Conservation (phyloP, 768 basidiomycete genomes). For the Leccinum uliginosum region DNA sequence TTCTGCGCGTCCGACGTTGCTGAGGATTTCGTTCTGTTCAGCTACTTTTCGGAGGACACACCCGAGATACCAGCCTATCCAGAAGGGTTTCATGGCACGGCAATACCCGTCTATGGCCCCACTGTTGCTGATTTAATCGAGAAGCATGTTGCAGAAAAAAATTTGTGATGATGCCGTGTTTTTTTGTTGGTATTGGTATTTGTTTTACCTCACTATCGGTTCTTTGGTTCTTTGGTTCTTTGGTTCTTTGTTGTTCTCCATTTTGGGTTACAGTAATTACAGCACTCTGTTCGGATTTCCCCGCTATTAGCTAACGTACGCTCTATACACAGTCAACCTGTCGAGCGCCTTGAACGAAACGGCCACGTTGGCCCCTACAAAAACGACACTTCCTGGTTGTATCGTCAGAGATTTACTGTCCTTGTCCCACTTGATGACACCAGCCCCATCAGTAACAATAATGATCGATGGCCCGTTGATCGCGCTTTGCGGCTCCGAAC, state of each 20-base stretch:
- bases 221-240: neutral
- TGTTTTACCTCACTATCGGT: neutral
- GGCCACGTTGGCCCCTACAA: constrained; percentile 69
- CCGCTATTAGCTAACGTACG: constrained; percentile 25
- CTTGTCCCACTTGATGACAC: constrained; percentile 48
- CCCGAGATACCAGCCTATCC: constrained; percentile 57
- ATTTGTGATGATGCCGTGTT: neutral
- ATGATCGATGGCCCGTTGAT: constrained; percentile 83
- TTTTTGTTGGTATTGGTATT: too few species aligned
- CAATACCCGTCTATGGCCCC: constrained; percentile 70
- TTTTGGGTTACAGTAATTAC: neutral
- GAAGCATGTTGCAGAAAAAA: constrained; percentile 46
- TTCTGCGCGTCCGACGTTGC: neutral
- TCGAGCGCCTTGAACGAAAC: constrained; percentile 43
- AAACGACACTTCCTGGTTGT: constrained; percentile 69
- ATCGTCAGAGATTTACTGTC: constrained; percentile 37
- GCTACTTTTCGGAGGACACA: constrained; percentile 33
- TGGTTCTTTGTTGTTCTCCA: neutral
- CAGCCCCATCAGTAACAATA: constrained; percentile 70
- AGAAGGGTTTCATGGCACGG: constrained; percentile 77
- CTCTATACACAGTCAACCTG: constrained; percentile 25
- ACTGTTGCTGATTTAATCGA: constrained; percentile 67
- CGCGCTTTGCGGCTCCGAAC: constrained; percentile 50
- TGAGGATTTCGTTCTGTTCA: constrained; percentile 4
- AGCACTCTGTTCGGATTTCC: neutral